These are phyloP conservation scores for Globisporangium solare DNA, from an alignment of 352 stramenopile species.

Conservation along the genomic window DNA sequence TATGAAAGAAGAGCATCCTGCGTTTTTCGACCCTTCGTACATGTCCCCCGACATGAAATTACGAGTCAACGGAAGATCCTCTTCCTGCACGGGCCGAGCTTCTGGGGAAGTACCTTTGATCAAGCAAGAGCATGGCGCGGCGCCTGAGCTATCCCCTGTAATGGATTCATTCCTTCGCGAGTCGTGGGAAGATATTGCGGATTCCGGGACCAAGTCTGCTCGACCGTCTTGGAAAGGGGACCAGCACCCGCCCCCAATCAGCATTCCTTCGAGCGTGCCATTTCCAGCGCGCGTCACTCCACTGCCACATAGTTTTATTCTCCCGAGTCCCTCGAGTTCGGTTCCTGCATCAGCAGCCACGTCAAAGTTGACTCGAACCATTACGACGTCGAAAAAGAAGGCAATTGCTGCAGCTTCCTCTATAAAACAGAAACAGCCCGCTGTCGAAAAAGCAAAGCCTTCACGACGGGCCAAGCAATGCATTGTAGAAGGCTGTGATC, in stretches of 20 bases:
- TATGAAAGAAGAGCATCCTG: conserved; percentile 10
- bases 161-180: conserved; percentile 63
- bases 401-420: neutral
- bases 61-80: conserved; percentile 17
- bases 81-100: too few relatives aligned
- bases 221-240: conserved; percentile 26
- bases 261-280: conserved; percentile 3
- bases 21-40: neutral
- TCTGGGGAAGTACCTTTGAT: conserved; percentile 10
- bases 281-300: conserved; percentile 23
- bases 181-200: conserved; percentile 49
- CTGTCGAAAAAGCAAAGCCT: conserved; percentile 8
- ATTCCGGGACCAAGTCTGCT: conserved; percentile 15
- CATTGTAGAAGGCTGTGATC: conserved; percentile 48
- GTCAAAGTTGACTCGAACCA: conserved; percentile 1
- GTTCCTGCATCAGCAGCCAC: conserved; percentile 7
- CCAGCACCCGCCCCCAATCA: neutral
- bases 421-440: neutral
- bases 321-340: conserved; percentile 3
- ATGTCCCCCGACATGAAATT: conserved; percentile 38
- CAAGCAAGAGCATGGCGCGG: conserved; percentile 30
- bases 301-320: conserved; percentile 22
- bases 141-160: conserved; percentile 36
- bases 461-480: conserved; percentile 62
- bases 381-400: conserved; percentile 1